These are phyloP conservation scores for Saussurea involucrata DNA, from an alignment of 129 eudicot species.

Conservation along the genomic window DNA sequence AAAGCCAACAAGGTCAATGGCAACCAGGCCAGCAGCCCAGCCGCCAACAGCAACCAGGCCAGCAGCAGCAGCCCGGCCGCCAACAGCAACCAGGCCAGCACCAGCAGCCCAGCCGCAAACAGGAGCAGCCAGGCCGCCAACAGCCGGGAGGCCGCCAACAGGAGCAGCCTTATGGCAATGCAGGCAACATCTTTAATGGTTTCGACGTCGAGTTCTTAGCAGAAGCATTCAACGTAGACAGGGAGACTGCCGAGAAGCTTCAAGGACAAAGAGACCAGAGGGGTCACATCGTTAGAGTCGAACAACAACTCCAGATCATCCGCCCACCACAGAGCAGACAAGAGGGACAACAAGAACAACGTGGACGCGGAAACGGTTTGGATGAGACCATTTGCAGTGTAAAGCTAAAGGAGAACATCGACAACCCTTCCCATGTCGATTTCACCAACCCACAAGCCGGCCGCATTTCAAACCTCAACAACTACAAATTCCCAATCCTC, in stretches of 20 bases:
- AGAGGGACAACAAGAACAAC: not conserved
- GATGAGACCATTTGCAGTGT: conserved; percentile 68
- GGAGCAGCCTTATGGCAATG: not conserved
- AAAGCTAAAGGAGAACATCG: conserved; percentile 43
- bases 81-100: not conserved
- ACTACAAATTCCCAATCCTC: conserved; percentile 64
- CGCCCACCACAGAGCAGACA: conserved; percentile 33
- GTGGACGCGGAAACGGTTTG: conserved; percentile 30
- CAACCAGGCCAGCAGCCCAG: not conserved
- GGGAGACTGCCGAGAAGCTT: conserved; percentile 51
- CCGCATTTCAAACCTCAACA: conserved; percentile 46
- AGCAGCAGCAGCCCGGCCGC: not conserved
- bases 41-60: conserved; percentile 13
- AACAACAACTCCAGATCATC: conserved; percentile 39
- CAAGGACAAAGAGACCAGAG: conserved; percentile 54
- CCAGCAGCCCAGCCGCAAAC: no score
- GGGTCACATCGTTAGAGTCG: conserved; percentile 46
- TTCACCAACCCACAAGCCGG: conserved; percentile 64
- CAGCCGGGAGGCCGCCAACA: no score
- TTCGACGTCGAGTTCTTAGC: conserved; percentile 30
- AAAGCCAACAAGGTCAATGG: conserved; percentile 16
- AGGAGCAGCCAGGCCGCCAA: no score
- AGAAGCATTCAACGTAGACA: conserved; percentile 48
- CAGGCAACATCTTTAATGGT: conserved; percentile 55
- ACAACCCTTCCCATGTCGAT: conserved; percentile 48